Conservation (phyloP, 768 basidiomycete species). For the Mycena amicta region DNA sequence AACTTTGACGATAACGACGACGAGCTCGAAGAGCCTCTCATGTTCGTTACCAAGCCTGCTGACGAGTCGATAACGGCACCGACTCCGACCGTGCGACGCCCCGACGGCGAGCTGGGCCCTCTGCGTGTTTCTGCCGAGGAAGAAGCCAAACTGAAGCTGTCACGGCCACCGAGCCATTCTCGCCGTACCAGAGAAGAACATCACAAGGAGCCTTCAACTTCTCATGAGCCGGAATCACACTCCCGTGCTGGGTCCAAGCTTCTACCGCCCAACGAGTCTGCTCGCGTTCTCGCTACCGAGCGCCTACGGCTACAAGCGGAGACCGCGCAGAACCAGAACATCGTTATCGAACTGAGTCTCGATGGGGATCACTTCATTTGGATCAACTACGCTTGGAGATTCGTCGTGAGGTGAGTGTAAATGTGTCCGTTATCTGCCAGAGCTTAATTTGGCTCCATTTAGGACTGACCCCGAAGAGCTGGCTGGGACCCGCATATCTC, state of each 20-base stretch:
- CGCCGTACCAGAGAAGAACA: constrained; percentile 63
- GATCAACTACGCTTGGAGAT: constrained; percentile 94
- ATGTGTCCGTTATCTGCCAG: constrained; percentile 1
- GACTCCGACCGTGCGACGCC: constrained; percentile 39
- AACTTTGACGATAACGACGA: constrained; percentile 94
- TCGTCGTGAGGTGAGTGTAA: constrained; percentile 79
- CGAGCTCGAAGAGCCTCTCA: constrained; percentile 87
- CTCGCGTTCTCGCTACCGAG: constrained; percentile 85
- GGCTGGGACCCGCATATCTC: constrained; percentile 78
- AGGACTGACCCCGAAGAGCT: constrained; percentile 85
- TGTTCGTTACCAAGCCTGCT: constrained; percentile 90
- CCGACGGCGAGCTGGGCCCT: constrained; percentile 44
- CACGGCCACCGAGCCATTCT: constrained; percentile 51
- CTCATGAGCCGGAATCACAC: constrained; percentile 36
- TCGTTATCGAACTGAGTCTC: constrained; percentile 91
- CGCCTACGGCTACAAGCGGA: constrained; percentile 89
- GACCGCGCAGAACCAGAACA: constrained; percentile 92
- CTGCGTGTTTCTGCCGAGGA: constrained; percentile 57
- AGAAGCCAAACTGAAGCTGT: constrained; percentile 51
- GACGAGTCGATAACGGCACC: constrained; percentile 50
- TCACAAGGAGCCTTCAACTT: constrained; percentile 46
- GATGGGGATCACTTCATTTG: constrained; percentile 95
- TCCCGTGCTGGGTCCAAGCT: constrained; percentile 45
- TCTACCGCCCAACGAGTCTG: constrained; percentile 70
- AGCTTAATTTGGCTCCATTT: constrained; percentile 19